Percentiles rank a stretch among this genome's conserved stretches.
phyloP scores from a whole-genome alignment of 2,329 filamentous ascomycete species.

The Curvularia sp. region DNA sequence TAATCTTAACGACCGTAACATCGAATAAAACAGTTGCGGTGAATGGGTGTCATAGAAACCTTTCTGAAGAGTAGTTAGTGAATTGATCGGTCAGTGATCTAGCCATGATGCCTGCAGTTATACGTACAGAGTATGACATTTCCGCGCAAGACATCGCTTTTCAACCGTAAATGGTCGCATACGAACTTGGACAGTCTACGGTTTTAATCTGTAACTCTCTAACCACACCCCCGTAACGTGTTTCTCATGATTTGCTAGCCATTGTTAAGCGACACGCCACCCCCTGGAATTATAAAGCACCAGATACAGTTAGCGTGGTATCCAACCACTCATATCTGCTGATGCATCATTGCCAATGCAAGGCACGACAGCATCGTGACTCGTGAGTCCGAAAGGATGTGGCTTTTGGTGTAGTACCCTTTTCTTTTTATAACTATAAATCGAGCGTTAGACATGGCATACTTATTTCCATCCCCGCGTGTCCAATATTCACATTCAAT shows the following conservation, averaged over 20 bases:
- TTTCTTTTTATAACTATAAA: neutral
- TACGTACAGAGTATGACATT: neutral
- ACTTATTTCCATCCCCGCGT: neutral
- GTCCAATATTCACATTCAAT: neutral
- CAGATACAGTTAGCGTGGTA: conserved; percentile 8
- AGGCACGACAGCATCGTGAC: conserved; percentile 6
- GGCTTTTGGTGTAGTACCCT: neutral
- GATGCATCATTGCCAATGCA: conserved; percentile 12
- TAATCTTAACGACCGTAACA: neutral
- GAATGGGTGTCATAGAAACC: neutral
- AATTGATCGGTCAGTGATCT: neutral
- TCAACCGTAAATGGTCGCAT: neutral
- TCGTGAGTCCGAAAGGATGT: conserved; percentile 2
- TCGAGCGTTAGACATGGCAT: neutral
- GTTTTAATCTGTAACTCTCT: neutral
- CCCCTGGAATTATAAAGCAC: conserved; percentile 10
- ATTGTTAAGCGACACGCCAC: conserved; percentile 5
- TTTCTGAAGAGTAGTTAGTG: neutral
- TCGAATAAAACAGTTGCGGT: neutral
- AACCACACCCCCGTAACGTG: neutral
- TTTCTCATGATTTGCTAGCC: neutral
- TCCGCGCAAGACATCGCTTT: no score
- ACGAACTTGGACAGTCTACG: neutral
- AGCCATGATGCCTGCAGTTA: neutral
- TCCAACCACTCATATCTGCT: conserved; percentile 7